Evolutionary conservation across 2,329 filamentous ascomycete genomes (phyloP).

Genomic region (Parasarocladium wereldwijsianum): DNA sequence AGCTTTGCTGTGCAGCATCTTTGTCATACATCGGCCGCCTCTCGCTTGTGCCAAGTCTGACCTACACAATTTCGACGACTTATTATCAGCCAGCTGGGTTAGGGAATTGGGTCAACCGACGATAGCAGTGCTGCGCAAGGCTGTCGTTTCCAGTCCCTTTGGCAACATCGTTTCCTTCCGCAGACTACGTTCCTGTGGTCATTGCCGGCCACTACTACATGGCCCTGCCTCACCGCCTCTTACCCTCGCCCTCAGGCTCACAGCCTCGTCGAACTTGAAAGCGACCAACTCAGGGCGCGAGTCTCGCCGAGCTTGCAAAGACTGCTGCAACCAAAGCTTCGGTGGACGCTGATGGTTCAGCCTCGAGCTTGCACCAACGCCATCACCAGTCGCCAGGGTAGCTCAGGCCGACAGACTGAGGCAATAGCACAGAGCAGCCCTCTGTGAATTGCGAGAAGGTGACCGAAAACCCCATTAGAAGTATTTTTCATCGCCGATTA

Average conservation of each 20-base stretch:
- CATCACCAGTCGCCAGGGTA: neutral
- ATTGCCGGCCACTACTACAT: no score
- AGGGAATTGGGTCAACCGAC: neutral
- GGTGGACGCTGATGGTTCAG: neutral
- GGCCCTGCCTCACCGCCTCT: no score
- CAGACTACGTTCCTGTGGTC: no score
- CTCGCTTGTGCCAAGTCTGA: slow-evolving; percentile 15
- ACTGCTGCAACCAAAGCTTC: neutral
- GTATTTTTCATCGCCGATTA: neutral
- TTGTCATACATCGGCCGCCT: slow-evolving; percentile 29
- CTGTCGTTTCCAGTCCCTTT: neutral
- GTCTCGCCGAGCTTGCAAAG: no score
- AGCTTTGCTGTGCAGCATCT: slow-evolving; percentile 37
- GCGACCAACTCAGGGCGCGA: no score
- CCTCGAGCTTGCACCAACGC: neutral
- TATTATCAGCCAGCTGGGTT: slow-evolving; percentile 1
- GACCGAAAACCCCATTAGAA: neutral
- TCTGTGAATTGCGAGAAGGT: neutral
- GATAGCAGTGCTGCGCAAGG: neutral
- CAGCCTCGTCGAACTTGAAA: no score
- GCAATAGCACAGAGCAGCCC: neutral
- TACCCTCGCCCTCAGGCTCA: no score
- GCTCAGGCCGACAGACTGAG: neutral
- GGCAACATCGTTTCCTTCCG: neutral
- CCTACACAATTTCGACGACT: slow-evolving; percentile 4